Evolutionary conservation across 441 rosid species (phyloP).

Genomic region (Pelargonium citronellum): DNA sequence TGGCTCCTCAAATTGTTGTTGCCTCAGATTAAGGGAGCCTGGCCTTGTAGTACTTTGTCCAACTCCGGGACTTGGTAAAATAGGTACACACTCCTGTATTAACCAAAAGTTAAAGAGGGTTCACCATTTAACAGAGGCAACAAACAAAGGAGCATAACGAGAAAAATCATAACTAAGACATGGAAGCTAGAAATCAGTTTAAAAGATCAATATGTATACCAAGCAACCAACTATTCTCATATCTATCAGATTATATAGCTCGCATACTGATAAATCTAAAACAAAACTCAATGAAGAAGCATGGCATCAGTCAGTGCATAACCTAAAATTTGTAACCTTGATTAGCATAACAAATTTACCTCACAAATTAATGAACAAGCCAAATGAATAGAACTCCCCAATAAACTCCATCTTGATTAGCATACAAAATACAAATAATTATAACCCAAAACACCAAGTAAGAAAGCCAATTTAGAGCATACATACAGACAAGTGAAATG

Average conservation of each 20-base stretch:
- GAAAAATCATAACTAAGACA: not conserved
- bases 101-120: conserved; percentile 9
- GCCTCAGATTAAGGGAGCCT: conserved; percentile 34
- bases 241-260: not conserved
- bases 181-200: not conserved
- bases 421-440: not conserved
- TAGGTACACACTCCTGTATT: conserved; percentile 45
- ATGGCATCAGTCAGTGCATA: not conserved
- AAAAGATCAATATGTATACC: not conserved
- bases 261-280: not conserved
- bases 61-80: conserved; percentile 35
- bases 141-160: not conserved
- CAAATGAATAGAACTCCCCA: not conserved
- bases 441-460: not conserved
- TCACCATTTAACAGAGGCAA: not conserved
- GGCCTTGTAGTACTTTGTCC: conserved; percentile 44
- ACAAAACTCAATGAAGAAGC: not conserved
- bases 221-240: not conserved
- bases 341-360: too few species aligned
- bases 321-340: not conserved
- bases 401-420: not conserved
- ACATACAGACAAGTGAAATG: not conserved
- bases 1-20: conserved; percentile 34
- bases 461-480: not conserved
- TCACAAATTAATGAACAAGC: too few species aligned